These are phyloP conservation scores for Aaosphaeria arxii DNA, from an alignment of 2,329 filamentous ascomycete species.

Conservation along the genomic window DNA sequence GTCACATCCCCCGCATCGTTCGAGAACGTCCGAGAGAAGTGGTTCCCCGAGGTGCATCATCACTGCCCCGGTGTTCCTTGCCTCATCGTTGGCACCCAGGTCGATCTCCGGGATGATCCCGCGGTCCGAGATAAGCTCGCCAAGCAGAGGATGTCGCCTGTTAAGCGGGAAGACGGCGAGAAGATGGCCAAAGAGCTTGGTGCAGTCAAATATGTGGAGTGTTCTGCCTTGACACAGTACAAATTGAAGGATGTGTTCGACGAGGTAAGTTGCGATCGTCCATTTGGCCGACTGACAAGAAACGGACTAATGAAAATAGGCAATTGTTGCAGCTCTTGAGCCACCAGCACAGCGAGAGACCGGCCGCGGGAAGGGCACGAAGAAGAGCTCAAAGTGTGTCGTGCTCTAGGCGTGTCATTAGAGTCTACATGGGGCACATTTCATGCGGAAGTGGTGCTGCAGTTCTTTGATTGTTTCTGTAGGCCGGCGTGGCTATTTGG, in stretches of 20 bases:
- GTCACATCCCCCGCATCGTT: conserved; percentile 97
- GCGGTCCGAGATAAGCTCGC: conserved; percentile 85
- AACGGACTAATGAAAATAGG: conserved; percentile 52
- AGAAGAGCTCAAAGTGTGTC: conserved; percentile 35
- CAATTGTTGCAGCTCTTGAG: conserved; percentile 92
- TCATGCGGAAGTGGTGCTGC: conserved; percentile 7
- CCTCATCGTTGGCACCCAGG: conserved; percentile 96
- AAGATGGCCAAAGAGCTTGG: conserved; percentile 96
- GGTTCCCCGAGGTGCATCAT: conserved; percentile 98
- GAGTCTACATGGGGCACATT: background rate
- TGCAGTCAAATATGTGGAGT: conserved; percentile 98
- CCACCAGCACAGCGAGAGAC: conserved; percentile 56
- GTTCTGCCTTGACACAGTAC: conserved; percentile 95
- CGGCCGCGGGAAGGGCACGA: conserved; percentile 53
- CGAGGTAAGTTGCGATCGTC: conserved; percentile 62
- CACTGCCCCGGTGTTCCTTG: conserved; percentile 97
- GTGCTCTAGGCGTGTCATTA: conserved; percentile 24
- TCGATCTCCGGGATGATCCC: conserved; percentile 87
- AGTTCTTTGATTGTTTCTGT: conserved; percentile 26
- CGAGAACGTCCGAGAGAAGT: conserved; percentile 98
- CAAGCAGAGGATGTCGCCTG: conserved; percentile 95
- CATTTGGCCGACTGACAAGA: background rate
- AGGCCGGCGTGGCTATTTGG: conserved; percentile 33
- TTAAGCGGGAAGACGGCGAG: conserved; percentile 89
- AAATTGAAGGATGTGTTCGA: conserved; percentile 99